phyloP scores from a whole-genome alignment of 352 stramenopile species.

The Albugo candida region DNA sequence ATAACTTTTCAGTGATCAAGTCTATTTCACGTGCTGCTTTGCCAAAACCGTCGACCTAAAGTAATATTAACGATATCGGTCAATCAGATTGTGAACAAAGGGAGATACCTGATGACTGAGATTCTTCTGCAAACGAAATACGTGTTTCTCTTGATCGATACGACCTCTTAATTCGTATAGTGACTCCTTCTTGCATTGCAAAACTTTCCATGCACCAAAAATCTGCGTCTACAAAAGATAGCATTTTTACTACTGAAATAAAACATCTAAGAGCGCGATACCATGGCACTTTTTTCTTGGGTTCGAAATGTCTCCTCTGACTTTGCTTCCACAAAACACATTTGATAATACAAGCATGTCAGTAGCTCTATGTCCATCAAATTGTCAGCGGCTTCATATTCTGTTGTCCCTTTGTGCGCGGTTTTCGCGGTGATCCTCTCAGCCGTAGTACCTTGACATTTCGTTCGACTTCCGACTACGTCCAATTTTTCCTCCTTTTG shows the following conservation, averaged over 20 bases:
- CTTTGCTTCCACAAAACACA: slow-evolving; percentile 25
- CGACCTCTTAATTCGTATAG: slow-evolving; percentile 21
- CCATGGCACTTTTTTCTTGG: slow-evolving; percentile 29
- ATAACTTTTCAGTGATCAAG: no score
- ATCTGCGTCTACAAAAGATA: slow-evolving; percentile 12
- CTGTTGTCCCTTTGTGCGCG: slow-evolving; percentile 5
- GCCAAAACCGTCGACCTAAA: no score
- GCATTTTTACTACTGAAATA: no score
- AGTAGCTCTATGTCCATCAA: slow-evolving; percentile 29
- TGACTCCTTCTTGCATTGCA: slow-evolving; percentile 30
- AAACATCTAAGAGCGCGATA: slow-evolving; percentile 1
- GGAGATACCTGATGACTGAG: slow-evolving; percentile 13
- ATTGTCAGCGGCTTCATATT: slow-evolving; percentile 1
- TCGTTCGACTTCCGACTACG: slow-evolving; percentile 1
- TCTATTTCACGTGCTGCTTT: no score
- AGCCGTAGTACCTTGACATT: background rate
- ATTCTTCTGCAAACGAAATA: slow-evolving; percentile 10
- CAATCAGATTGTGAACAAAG: background rate
- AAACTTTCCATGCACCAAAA: slow-evolving; percentile 15
- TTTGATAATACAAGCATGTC: slow-evolving; percentile 25
- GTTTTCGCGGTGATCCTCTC: background rate
- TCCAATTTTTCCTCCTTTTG: background rate
- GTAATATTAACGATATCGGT: no score
- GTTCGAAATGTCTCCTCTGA: slow-evolving; percentile 15
- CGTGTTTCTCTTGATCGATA: slow-evolving; percentile 20